phyloP scores from a whole-genome alignment of 768 basidiomycete genomes.

The Tylopilus sp. region DNA sequence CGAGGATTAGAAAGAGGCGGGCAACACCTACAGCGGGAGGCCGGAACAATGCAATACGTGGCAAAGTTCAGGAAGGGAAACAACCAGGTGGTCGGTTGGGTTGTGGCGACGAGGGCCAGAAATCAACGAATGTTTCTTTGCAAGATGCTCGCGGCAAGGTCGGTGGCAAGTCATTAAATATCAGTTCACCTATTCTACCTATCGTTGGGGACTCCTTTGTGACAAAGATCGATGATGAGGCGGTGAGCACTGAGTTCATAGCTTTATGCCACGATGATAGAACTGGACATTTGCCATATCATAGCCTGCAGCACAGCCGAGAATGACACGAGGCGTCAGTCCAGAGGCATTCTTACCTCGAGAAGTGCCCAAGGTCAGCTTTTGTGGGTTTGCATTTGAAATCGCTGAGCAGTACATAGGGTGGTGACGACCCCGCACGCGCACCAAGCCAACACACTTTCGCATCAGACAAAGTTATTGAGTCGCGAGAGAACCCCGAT shows the following conservation, averaged over 20 bases:
- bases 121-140: neutral
- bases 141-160: neutral
- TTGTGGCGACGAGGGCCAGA: neutral
- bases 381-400: neutral
- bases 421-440: neutral
- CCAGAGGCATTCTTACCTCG: neutral
- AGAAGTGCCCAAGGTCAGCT: conserved; percentile 14
- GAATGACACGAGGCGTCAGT: neutral
- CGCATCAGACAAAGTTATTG: conserved; percentile 30
- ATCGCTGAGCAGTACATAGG: conserved; percentile 6
- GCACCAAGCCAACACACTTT: neutral
- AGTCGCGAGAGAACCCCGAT: conserved; percentile 29
- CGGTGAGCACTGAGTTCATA: conserved; percentile 8
- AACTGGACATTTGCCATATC: neutral
- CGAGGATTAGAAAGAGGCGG: conserved; percentile 17
- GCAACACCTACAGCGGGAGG: neutral
- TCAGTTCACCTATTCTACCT: neutral
- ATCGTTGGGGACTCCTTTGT: neutral
- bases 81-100: neutral
- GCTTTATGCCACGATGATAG: neutral
- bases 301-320: conserved; percentile 1
- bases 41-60: conserved; percentile 28
- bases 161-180: neutral
- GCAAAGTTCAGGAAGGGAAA: conserved; percentile 10
- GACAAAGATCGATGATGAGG: neutral